A percentile compares a stretch with the other conserved stretches of the same genome.
Conservation (phyloP, 768 basidiomycete genomes). For the Panaeolus papilionaceus region DNA sequence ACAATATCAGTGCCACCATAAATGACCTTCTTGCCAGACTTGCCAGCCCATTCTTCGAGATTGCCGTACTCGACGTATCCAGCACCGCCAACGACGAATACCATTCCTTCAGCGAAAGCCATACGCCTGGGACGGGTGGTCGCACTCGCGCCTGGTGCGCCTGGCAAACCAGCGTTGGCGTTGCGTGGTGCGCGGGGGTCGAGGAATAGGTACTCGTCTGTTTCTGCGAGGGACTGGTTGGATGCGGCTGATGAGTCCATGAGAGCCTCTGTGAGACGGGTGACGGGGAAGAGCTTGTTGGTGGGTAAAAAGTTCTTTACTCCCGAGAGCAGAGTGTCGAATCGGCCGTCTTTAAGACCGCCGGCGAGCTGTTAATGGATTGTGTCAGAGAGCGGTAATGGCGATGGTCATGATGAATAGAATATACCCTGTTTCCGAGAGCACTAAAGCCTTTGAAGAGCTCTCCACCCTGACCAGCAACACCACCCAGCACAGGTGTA, state of each 20-base stretch:
- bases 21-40: conserved; percentile 83
- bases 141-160: conserved; percentile 56
- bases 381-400: too few relatives aligned
- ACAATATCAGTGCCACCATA: conserved; percentile 98
- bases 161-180: conserved; percentile 54
- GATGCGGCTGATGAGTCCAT: conserved; percentile 97
- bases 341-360: conserved; percentile 91
- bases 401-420: background rate
- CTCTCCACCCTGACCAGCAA: conserved; percentile 76
- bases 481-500: conserved; percentile 70
- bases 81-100: conserved; percentile 96
- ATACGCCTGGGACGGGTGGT: conserved; percentile 52
- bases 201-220: conserved; percentile 94
- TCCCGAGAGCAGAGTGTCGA: conserved; percentile 95
- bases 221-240: conserved; percentile 93
- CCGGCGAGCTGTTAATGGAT: conserved; percentile 94
- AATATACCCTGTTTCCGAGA: conserved; percentile 81
- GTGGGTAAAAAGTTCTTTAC: conserved; percentile 98
- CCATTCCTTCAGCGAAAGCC: conserved; percentile 88
- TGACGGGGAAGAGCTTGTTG: conserved; percentile 91
- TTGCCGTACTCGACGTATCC: conserved; percentile 98
- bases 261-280: conserved; percentile 91
- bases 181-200: conserved; percentile 86
- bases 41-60: conserved; percentile 89
- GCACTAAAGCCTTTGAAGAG: conserved; percentile 94